A percentile compares a stretch with the other conserved stretches of the same genome.
phyloP scores from a whole-genome alignment of 176 grass and related monocot species.

The Eleusine indica region DNA sequence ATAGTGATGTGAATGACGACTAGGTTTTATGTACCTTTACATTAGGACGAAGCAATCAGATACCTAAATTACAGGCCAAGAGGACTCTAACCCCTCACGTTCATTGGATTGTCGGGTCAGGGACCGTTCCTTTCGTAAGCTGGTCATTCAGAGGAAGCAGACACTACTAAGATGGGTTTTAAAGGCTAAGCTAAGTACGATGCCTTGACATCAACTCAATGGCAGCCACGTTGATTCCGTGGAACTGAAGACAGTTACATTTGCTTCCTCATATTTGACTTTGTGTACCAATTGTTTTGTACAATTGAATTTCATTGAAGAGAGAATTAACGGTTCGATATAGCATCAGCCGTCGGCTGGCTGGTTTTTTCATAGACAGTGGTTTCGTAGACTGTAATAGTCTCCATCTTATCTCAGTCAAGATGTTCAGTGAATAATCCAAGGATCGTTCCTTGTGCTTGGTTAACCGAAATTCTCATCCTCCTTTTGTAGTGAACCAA shows the following conservation, averaged over 20 bases:
- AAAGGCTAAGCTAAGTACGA: constrained; percentile 43
- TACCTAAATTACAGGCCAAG: neutral
- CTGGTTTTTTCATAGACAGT: neutral
- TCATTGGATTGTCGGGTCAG: neutral
- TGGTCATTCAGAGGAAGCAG: neutral
- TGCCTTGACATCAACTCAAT: constrained; percentile 45
- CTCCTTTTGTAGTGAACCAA: constrained; percentile 13
- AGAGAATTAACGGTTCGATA: neutral
- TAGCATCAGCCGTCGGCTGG: neutral
- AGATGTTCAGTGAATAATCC: constrained; percentile 22
- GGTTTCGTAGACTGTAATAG: neutral
- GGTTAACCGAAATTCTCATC: neutral
- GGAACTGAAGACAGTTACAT: constrained; percentile 20
- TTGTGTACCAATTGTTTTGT: neutral
- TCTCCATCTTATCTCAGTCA: neutral
- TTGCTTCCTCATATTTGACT: neutral
- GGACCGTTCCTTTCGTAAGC: constrained; percentile 25
- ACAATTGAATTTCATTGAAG: neutral
- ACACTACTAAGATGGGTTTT: constrained; percentile 24
- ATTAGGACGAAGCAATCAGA: neutral
- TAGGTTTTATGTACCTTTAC: neutral
- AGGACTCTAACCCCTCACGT: neutral
- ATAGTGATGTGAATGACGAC: neutral
- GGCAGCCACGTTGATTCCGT: constrained; percentile 11
- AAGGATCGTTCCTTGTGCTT: neutral